These are phyloP conservation scores for Dictyostelium brefeldianum DNA, from an alignment of 78 protist genomes.

Conservation along the genomic window DNA sequence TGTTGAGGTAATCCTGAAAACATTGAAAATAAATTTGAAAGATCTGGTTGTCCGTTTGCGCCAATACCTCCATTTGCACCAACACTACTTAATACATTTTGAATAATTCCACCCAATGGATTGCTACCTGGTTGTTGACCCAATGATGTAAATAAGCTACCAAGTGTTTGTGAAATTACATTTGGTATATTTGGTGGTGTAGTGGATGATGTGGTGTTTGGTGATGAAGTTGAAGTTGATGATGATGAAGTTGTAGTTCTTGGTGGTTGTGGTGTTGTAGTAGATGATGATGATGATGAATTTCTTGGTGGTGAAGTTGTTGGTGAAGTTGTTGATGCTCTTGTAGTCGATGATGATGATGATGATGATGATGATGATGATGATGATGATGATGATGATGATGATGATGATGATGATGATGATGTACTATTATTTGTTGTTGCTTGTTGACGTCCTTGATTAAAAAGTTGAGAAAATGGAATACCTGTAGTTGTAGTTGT, in stretches of 20 bases:
- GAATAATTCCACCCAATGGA: slow-evolving; percentile 46
- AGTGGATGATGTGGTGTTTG: background rate
- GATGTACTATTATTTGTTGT: background rate
- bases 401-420: background rate
- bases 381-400: background rate
- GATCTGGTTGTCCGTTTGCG: background rate
- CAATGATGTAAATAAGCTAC: background rate
- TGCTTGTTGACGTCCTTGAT: background rate
- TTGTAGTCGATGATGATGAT: background rate
- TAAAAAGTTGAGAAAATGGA: no score
- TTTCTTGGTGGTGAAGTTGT: background rate
- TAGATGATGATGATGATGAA: background rate
- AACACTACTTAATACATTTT: background rate
- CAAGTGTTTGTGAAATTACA: slow-evolving; percentile 16
- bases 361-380: background rate
- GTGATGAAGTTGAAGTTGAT: background rate
- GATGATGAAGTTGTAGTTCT: background rate
- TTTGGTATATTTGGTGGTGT: background rate
- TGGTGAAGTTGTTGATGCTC: background rate
- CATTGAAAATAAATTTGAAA: slow-evolving; percentile 4
- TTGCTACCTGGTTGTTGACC: slow-evolving; percentile 29
- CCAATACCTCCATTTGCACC: slow-evolving; percentile 1
- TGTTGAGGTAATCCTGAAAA: slow-evolving; percentile 3
- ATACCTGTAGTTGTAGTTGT: background rate
- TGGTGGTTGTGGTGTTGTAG: background rate